These are phyloP conservation scores for Clarireedia sp. DNA, from an alignment of 2,329 filamentous ascomycete species.

Conservation along the genomic window DNA sequence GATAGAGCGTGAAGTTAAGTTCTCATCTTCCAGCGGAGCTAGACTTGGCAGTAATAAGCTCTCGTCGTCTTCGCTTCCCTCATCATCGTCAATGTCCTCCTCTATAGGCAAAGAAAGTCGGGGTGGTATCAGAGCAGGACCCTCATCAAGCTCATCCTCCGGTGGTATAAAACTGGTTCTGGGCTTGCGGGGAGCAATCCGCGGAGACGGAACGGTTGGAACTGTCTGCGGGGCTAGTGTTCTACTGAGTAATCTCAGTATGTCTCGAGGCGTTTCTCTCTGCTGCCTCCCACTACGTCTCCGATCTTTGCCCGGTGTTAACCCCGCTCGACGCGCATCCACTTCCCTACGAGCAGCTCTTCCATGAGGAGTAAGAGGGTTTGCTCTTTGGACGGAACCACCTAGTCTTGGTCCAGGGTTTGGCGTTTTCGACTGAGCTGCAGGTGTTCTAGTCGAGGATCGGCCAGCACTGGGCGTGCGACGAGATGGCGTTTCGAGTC, in stretches of 20 bases:
- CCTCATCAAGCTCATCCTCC: slow-evolving; percentile 34
- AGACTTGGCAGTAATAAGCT: slow-evolving; percentile 46
- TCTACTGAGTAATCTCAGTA: slow-evolving; percentile 46
- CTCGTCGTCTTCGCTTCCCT: slow-evolving; percentile 39
- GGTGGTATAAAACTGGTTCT: slow-evolving; percentile 16
- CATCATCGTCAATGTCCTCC: slow-evolving; percentile 42
- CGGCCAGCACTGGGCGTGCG: slow-evolving; percentile 26
- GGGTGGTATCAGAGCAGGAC: slow-evolving; percentile 40
- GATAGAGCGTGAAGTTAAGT: slow-evolving; percentile 50
- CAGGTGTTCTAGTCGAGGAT: slow-evolving; percentile 25
- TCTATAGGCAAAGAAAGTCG: slow-evolving; percentile 48
- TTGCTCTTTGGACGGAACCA: slow-evolving; percentile 22
- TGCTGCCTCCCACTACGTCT: slow-evolving; percentile 50
- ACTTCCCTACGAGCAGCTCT: slow-evolving; percentile 52
- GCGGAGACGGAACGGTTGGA: slow-evolving; percentile 26
- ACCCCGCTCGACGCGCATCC: slow-evolving; percentile 50
- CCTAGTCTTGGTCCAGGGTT: slow-evolving; percentile 12
- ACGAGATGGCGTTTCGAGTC: slow-evolving; percentile 26
- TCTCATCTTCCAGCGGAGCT: slow-evolving; percentile 47
- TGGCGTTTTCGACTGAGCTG: slow-evolving; percentile 22
- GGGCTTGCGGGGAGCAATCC: slow-evolving; percentile 10
- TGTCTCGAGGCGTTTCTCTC: slow-evolving; percentile 47
- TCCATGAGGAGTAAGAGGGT: slow-evolving; percentile 47
- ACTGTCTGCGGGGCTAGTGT: slow-evolving; percentile 40
- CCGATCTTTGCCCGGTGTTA: slow-evolving; percentile 51